Evolutionary conservation across 306 rosid species (phyloP), one percentile per base, ranked within the genome.

Genomic region (Neltuma alba): DNA sequence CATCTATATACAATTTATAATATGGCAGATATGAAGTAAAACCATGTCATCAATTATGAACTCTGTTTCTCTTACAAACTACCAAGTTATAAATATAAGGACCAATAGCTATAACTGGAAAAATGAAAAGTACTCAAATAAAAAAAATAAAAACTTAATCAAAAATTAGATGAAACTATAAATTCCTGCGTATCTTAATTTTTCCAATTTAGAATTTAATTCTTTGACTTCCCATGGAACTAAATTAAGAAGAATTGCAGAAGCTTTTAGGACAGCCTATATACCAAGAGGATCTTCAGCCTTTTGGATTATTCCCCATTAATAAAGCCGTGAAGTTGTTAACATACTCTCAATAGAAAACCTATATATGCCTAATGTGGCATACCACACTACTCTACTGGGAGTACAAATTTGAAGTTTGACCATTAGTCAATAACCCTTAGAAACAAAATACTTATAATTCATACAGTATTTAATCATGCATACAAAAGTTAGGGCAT

Each of bases 281-380:
- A 74, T 65, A 68, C 40, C 68, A 11, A 71, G 36, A 41, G 33
- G 66, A 72, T 72, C 47, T n/a, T 72, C 48, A 44, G 34, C 5
- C 73, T 34, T 73, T 54, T 54, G 50, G 50, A 42, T 42, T 16
- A 25, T 28, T 23, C 31, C 45, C 33, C 13, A 33, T 16, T 54
- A 54, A 21, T 30, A 20, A 20, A 33, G 48, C 16, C 42, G 23
- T 38, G 37, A 60, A 34, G 21, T 44, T 58, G 18, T 9, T 41
- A 57, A n/a, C 38, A 38, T 74, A 25, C 54, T 67, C 21, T 41
- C 36, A 0, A n/a, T 21, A 3, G 73, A 40, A 40, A 41, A 40
- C 33, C 72, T 68, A 68, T 6, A 25, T 9, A 68, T 68, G 13
- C 52, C 13, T 16, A n/a, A 38, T 68, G 16, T 23, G 33, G 20